Percentiles rank a stretch among this genome's conserved stretches.
Conservation (phyloP, 2,329 filamentous ascomycete genomes). For the Trichoderma koningiopsis region DNA sequence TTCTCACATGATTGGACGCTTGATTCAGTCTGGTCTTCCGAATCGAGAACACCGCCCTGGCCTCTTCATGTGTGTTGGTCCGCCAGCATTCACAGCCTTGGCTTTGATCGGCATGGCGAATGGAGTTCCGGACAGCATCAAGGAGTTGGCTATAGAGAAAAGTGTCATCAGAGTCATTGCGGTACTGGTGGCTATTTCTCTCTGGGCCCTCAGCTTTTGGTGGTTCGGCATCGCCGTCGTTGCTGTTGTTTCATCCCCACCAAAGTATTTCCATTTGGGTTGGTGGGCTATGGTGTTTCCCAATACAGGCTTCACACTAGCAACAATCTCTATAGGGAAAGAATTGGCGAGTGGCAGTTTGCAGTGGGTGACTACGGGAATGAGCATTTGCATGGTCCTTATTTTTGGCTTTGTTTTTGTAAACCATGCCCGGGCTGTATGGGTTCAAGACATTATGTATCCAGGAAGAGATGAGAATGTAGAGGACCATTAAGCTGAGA, state of each 20-base stretch:
- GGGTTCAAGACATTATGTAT: conserved; percentile 58
- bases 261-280: conserved; percentile 59
- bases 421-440: conserved; percentile 48
- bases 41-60: conserved; percentile 63
- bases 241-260: conserved; percentile 41
- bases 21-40: conserved; percentile 69
- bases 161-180: conserved; percentile 50
- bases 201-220: conserved; percentile 66
- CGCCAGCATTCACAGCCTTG: conserved; percentile 70
- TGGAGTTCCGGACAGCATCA: conserved; percentile 47
- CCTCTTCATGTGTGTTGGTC: conserved; percentile 77
- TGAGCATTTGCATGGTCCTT: conserved; percentile 50
- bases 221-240: conserved; percentile 52
- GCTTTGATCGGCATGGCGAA: conserved; percentile 69
- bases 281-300: conserved; percentile 68
- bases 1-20: conserved; percentile 68
- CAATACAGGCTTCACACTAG: conserved; percentile 61
- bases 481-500: conserved; percentile 39
- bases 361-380: conserved; percentile 51
- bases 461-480: conserved; percentile 58
- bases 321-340: conserved; percentile 56
- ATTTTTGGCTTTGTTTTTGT: conserved; percentile 49
- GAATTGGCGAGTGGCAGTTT: conserved; percentile 50
- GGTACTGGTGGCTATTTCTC: conserved; percentile 54
- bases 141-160: conserved; percentile 47